A percentile compares a stretch with the other conserved stretches of the same genome.
These are phyloP conservation scores for Mycena metata DNA, from an alignment of 768 basidiomycete species.

Conservation along the genomic window DNA sequence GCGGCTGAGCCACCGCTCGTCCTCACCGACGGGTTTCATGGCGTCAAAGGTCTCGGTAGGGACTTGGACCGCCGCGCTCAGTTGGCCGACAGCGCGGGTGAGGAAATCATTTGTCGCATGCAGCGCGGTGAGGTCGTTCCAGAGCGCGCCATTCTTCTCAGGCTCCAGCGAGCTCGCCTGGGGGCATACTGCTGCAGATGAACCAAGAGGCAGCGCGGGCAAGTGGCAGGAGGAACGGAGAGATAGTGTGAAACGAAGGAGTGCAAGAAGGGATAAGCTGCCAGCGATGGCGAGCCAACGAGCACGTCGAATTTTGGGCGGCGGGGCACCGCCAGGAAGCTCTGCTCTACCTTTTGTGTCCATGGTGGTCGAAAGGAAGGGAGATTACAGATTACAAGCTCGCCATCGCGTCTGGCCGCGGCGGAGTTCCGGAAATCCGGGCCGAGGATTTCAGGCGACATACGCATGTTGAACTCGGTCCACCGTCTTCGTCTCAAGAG, in stretches of 20 bases:
- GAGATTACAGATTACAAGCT: too few species aligned
- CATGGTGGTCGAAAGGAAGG: slow-evolving; percentile 14
- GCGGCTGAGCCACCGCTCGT: slow-evolving; percentile 59
- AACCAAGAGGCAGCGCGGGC: not conserved
- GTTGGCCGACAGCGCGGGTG: slow-evolving; percentile 46
- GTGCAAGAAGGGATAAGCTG: not conserved
- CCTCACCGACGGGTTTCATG: slow-evolving; percentile 60
- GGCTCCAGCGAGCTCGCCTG: slow-evolving; percentile 20
- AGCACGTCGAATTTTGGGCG: too few species aligned
- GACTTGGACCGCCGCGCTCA: slow-evolving; percentile 50
- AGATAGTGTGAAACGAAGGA: too few species aligned
- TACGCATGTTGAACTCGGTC: too few species aligned
- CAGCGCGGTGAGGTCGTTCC: slow-evolving; percentile 23
- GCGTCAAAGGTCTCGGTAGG: slow-evolving; percentile 63
- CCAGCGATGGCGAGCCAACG: too few species aligned
- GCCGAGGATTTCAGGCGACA: too few species aligned
- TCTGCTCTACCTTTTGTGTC: slow-evolving; percentile 12
- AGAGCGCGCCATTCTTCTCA: slow-evolving; percentile 22
- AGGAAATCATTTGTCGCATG: slow-evolving; percentile 44
- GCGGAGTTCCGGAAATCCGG: too few species aligned
- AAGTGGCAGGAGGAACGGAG: not conserved
- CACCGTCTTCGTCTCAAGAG: too few species aligned
- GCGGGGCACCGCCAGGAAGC: slow-evolving; percentile 21
- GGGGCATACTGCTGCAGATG: not conserved
- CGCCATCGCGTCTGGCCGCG: too few species aligned